phyloP scores from a whole-genome alignment of 1,284 basidiomycete species.

The Heterobasidion annosum region DNA sequence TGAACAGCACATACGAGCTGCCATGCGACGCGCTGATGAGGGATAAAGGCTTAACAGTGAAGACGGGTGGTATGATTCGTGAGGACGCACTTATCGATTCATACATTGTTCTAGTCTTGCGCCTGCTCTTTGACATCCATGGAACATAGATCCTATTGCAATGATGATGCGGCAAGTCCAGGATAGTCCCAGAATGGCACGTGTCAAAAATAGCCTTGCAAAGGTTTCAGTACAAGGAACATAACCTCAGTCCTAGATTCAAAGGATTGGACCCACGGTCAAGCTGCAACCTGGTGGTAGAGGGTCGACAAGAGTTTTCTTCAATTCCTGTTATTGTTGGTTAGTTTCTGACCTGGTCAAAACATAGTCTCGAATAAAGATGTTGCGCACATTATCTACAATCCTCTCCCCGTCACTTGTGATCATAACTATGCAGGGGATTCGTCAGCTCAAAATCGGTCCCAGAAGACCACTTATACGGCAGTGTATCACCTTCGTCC shows the following conservation, averaged over 20 bases:
- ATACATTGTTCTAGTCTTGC: slow-evolving; percentile 9
- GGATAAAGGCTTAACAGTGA: too few species aligned
- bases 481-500: slow-evolving; percentile 10
- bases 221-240: not conserved
- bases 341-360: not conserved
- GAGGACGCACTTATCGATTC: slow-evolving; percentile 5
- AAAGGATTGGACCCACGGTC: slow-evolving; percentile 4
- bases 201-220: slow-evolving; percentile 10
- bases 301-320: slow-evolving; percentile 8
- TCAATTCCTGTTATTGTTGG: slow-evolving; percentile 6
- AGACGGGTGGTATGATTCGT: too few species aligned
- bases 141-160: slow-evolving; percentile 7
- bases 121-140: slow-evolving; percentile 10
- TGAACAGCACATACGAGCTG: too few species aligned
- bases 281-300: slow-evolving; percentile 8
- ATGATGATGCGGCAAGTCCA: slow-evolving; percentile 6
- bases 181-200: slow-evolving; percentile 11
- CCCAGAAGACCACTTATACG: not conserved
- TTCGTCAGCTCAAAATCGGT: not conserved
- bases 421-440: slow-evolving; percentile 6
- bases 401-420: slow-evolving; percentile 8
- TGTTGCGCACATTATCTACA: slow-evolving; percentile 9
- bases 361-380: not conserved
- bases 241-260: not conserved
- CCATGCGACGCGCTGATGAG: too few species aligned